A percentile compares a stretch with the other conserved stretches of the same genome.
Evolutionary conservation across 1,284 basidiomycete species (phyloP).

Genomic region (Tetrapyrgos nigripes): DNA sequence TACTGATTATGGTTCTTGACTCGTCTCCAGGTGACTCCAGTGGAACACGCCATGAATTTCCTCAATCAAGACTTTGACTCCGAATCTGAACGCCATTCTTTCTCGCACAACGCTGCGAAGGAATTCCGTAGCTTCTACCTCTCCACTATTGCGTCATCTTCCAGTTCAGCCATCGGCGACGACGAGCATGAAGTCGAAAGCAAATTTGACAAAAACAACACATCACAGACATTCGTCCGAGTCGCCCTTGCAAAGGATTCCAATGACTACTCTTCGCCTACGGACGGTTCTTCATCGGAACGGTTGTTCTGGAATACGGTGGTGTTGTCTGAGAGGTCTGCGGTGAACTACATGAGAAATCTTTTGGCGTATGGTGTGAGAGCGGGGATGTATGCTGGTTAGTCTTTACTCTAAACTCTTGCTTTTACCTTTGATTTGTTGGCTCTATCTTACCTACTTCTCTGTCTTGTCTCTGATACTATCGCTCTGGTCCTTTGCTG

Average conservation of each 20-base stretch:
- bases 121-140: slow-evolving; percentile 42
- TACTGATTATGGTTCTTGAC: no score
- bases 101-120: slow-evolving; percentile 20
- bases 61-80: slow-evolving; percentile 50
- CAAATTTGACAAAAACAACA: neutral
- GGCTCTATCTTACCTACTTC: no score
- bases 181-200: neutral
- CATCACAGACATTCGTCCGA: neutral
- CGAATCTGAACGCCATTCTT: slow-evolving; percentile 1
- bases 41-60: slow-evolving; percentile 50
- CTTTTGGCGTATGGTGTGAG: slow-evolving; percentile 69
- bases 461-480: neutral
- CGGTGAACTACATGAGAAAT: slow-evolving; percentile 50
- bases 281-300: neutral
- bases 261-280: neutral
- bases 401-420: slow-evolving; percentile 22
- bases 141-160: slow-evolving; percentile 19
- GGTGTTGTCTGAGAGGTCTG: slow-evolving; percentile 42
- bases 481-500: neutral
- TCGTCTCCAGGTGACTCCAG: slow-evolving; percentile 37
- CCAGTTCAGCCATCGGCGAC: neutral
- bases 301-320: slow-evolving; percentile 41
- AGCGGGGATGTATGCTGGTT: slow-evolving; percentile 60
- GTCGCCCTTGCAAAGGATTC: slow-evolving; percentile 11
- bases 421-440: no score